These are phyloP conservation scores for Kokia cookei DNA, from an alignment of 441 rosid species.

Conservation along the genomic window DNA sequence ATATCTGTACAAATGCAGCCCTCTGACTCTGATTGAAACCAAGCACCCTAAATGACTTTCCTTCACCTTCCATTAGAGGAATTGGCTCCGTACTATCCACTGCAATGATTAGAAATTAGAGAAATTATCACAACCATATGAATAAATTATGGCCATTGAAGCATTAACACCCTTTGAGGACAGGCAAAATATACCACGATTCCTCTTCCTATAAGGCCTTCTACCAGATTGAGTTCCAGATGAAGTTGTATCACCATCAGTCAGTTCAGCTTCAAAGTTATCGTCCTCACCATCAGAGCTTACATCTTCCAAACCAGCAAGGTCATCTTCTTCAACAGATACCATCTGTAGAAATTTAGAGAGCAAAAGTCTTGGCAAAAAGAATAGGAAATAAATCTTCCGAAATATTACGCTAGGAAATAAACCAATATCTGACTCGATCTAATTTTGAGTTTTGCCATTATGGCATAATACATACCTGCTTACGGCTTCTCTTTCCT, in stretches of 20 bases:
- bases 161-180: slow-evolving; percentile 2
- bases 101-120: slow-evolving; percentile 22
- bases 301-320: slow-evolving; percentile 97
- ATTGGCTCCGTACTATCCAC: slow-evolving; percentile 65
- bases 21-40: slow-evolving; percentile 97
- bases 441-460: background rate
- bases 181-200: slow-evolving; percentile 49
- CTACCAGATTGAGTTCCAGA: slow-evolving; percentile 67
- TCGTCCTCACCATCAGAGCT: slow-evolving; percentile 97
- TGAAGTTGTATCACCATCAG: slow-evolving; percentile 73
- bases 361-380: background rate
- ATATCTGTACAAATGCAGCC: slow-evolving; percentile 84
- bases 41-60: slow-evolving; percentile 84
- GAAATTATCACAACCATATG: background rate
- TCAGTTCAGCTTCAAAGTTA: slow-evolving; percentile 88
- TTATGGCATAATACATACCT: slow-evolving; percentile 36
- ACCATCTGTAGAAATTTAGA: slow-evolving; percentile 58
- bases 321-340: slow-evolving; percentile 96
- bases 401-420: background rate
- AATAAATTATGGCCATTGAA: background rate
- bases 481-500: slow-evolving; percentile 94
- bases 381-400: background rate
- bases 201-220: slow-evolving; percentile 72
- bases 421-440: background rate
- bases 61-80: slow-evolving; percentile 99